phyloP scores from a whole-genome alignment of 1,284 basidiomycete species.

The Violaceomyces palustris region DNA sequence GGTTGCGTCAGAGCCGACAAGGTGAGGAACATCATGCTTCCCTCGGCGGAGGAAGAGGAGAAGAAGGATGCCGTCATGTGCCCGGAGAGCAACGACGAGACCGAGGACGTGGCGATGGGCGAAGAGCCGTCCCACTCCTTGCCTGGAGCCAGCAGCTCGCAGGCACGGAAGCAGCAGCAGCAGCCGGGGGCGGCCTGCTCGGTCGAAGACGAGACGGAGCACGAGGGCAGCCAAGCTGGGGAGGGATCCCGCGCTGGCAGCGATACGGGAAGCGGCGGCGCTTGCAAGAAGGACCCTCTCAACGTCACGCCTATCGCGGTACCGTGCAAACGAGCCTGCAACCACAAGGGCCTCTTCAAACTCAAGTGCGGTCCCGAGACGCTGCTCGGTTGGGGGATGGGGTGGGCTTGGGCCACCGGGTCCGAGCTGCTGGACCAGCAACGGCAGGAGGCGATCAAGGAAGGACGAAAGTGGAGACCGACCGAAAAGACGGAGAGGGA shows the following conservation, averaged over 20 bases:
- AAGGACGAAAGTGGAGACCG: conserved; percentile 9
- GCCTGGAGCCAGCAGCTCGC: no score
- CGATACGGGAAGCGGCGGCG: no score
- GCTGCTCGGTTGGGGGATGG: conserved; percentile 48
- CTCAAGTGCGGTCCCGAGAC: conserved; percentile 42
- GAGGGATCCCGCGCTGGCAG: no score
- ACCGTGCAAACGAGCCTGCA: conserved; percentile 17
- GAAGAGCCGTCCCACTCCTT: no score
- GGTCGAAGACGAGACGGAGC: background rate
- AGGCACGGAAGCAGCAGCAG: background rate
- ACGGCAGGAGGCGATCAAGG: conserved; percentile 11
- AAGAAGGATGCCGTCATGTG: conserved; percentile 10
- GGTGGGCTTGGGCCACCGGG: conserved; percentile 46
- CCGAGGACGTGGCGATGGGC: background rate
- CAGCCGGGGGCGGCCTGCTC: background rate
- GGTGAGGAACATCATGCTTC: conserved; percentile 9
- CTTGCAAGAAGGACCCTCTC: no score
- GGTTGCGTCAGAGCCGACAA: conserved; percentile 12
- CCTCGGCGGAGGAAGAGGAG: conserved; percentile 2
- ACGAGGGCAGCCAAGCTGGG: no score
- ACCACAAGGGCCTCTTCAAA: conserved; percentile 26
- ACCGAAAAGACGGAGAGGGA: conserved; percentile 32
- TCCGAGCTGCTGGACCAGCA: conserved; percentile 23
- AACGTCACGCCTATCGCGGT: conserved; percentile 9
- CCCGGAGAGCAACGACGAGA: background rate